phyloP scores from a whole-genome alignment of 257 asterid genomes.

The Anisodus acutangulus region DNA sequence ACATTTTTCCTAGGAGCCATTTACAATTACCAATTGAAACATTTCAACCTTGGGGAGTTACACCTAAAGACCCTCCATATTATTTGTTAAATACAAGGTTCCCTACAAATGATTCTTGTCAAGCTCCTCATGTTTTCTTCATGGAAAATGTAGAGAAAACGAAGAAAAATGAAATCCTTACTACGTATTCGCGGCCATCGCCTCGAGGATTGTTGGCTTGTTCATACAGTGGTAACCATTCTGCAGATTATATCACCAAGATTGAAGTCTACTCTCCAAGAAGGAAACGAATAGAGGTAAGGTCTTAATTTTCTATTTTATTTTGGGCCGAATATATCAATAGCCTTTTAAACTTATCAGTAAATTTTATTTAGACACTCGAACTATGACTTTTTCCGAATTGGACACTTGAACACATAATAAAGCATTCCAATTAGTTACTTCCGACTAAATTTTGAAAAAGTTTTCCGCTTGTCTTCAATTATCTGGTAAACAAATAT shows the following conservation, averaged over 20 bases:
- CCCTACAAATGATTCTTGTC: constrained; percentile 49
- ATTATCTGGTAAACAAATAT: too few species aligned
- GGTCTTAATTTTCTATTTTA: neutral
- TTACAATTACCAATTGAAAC: constrained; percentile 70
- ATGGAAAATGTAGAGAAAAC: constrained; percentile 35
- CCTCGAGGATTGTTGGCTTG: constrained; percentile 49
- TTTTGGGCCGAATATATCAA: neutral
- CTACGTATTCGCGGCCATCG: constrained; percentile 44
- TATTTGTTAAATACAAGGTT: constrained; percentile 70
- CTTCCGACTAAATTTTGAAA: too few species aligned
- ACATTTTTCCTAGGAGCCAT: constrained; percentile 53
- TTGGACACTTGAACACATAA: too few species aligned
- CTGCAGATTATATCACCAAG: constrained; percentile 46
- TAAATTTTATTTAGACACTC: too few species aligned
- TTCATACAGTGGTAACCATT: constrained; percentile 25
- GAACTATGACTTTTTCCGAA: too few species aligned
- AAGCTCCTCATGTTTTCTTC: constrained; percentile 64
- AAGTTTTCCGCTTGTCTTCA: too few species aligned
- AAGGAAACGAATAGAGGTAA: constrained; percentile 50
- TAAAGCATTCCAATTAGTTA: too few species aligned
- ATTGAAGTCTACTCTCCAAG: constrained; percentile 57
- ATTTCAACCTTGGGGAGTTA: constrained; percentile 46
- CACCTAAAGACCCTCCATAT: constrained; percentile 41
- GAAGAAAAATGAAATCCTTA: constrained; percentile 28
- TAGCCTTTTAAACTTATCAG: too few species aligned